phyloP scores from a whole-genome alignment of 164 flowering plant genomes.

The Warburgia ugandensis region DNA sequence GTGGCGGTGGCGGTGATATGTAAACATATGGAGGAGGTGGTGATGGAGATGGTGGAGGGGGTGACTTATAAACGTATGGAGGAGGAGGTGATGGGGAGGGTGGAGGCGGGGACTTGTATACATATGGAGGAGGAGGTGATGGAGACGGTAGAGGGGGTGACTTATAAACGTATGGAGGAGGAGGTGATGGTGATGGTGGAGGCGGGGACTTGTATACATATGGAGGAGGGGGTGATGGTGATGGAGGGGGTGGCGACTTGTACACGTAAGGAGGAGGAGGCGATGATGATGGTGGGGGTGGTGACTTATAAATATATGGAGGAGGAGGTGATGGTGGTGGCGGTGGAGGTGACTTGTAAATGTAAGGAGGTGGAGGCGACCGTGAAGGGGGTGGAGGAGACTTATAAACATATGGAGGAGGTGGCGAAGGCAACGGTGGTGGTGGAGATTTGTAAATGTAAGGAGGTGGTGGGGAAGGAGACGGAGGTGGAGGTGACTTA shows the following conservation, averaged over 20 bases:
- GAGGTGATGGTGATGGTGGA: neutral
- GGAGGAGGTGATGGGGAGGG: constrained; percentile 1
- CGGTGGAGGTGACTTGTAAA: neutral
- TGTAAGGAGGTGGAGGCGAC: neutral
- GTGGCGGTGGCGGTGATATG: neutral
- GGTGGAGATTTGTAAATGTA: neutral
- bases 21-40: neutral
- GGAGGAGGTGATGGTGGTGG: neutral
- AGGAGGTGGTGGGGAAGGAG: neutral
- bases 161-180: neutral
- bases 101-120: neutral
- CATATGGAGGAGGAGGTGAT: constrained; percentile 1
- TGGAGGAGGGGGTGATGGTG: neutral
- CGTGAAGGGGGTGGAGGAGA: neutral
- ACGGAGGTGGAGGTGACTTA: neutral
- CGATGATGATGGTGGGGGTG: neutral
- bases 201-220: constrained; percentile 1
- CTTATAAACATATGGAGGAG: neutral
- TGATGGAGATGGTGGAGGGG: neutral
- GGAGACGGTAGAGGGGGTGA: neutral
- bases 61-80: neutral
- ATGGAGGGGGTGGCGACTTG: neutral
- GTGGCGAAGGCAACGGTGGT: neutral
- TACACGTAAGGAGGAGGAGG: neutral
- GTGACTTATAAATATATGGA: neutral